phyloP scores from a whole-genome alignment of 805 yeast genomes.

The Hyphopichia homilentoma region DNA sequence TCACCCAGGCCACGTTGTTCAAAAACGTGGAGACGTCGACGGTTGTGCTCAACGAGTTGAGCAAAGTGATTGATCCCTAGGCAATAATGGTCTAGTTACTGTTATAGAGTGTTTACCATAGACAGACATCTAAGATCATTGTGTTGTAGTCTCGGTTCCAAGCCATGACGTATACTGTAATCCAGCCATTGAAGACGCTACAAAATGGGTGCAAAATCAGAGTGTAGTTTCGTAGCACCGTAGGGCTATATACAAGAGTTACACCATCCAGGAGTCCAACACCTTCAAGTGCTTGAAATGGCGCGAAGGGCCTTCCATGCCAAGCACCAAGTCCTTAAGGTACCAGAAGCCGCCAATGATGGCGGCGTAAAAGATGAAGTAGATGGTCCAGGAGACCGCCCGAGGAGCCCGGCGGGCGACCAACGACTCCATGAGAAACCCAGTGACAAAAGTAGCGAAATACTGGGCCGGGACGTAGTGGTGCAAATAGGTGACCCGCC shows the following conservation, averaged over 20 bases:
- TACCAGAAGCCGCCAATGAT: conserved; percentile 57
- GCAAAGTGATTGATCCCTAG: conserved; percentile 1
- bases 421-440: conserved; percentile 50
- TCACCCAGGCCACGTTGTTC: conserved; percentile 11
- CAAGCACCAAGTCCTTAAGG: conserved; percentile 71
- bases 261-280: conserved; percentile 20
- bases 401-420: conserved; percentile 11
- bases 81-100: no score
- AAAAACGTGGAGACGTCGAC: conserved; percentile 40
- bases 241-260: no score
- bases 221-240: no score
- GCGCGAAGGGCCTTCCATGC: conserved; percentile 53
- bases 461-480: conserved; percentile 44
- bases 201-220: no score
- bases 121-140: no score
- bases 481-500: conserved; percentile 41
- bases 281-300: conserved; percentile 28
- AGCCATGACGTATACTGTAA: no score
- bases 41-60: conserved; percentile 39
- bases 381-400: conserved; percentile 25
- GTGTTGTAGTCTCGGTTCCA: no score
- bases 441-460: conserved; percentile 70
- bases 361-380: conserved; percentile 40
- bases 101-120: no score
- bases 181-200: no score